phyloP scores from a whole-genome alignment of 305 asterid genomes.

The Fraxinus angustifolia region DNA sequence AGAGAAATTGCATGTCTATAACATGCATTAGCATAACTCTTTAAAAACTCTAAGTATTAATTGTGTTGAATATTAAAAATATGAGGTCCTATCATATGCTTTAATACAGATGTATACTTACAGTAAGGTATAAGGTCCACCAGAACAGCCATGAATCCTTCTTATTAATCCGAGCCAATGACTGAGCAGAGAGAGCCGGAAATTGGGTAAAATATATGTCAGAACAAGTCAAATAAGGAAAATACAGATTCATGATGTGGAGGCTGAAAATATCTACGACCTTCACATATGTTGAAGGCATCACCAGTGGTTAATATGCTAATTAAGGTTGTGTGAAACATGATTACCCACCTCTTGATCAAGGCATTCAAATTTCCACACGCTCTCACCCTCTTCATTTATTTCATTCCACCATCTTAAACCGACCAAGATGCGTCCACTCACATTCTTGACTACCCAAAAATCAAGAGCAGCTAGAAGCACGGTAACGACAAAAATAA shows the following conservation, averaged over 20 bases:
- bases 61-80: background rate
- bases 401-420: slow-evolving; percentile 99
- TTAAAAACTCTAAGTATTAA: background rate
- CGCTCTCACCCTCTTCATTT: slow-evolving; percentile 81
- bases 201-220: background rate
- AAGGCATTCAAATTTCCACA: slow-evolving; percentile 94
- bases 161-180: slow-evolving; percentile 94
- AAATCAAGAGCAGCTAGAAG: slow-evolving; percentile 91
- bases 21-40: background rate
- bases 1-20: background rate
- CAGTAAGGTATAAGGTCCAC: slow-evolving; percentile 96
- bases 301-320: slow-evolving; percentile 3
- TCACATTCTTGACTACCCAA: slow-evolving; percentile 97
- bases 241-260: background rate
- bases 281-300: background rate
- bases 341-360: slow-evolving; percentile 77
- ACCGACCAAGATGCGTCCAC: slow-evolving; percentile 97
- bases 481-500: slow-evolving; percentile 86
- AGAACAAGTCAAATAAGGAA: background rate
- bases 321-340: background rate
- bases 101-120: slow-evolving; percentile 32
- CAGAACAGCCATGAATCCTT: slow-evolving; percentile 98
- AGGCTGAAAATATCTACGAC: background rate
- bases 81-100: background rate
- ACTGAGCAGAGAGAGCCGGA: slow-evolving; percentile 38